Evolutionary conservation across 306 rosid genomes (phyloP).

Genomic region (Acacia confusa): DNA sequence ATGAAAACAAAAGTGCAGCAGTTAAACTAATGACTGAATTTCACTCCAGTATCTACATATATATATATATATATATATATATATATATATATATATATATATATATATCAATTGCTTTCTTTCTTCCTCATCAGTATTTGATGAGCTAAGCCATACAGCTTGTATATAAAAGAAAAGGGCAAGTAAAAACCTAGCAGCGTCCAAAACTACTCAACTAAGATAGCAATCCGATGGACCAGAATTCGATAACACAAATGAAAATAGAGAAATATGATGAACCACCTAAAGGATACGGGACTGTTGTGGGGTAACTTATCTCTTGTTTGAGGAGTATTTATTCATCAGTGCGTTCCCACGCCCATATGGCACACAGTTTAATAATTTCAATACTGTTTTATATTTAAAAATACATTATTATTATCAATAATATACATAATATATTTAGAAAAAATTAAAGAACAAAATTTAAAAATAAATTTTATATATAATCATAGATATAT

Average conservation of each 20-base stretch:
- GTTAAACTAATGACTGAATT: not conserved
- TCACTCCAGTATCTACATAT: too few relatives aligned
- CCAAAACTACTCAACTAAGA: not conserved
- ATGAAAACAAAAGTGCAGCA: not conserved
- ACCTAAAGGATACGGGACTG: slow-evolving; percentile 71
- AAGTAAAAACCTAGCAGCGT: slow-evolving; percentile 37
- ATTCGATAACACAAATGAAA: not conserved
- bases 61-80: too few relatives aligned
- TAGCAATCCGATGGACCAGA: not conserved
- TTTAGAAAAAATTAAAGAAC: not conserved
- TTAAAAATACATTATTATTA: too few relatives aligned
- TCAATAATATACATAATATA: too few relatives aligned
- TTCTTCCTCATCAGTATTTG: not conserved
- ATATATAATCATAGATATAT: too few relatives aligned
- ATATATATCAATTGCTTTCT: not conserved
- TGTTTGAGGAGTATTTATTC: too few relatives aligned
- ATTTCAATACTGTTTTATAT: not conserved
- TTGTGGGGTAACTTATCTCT: slow-evolving; percentile 48
- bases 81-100: too few relatives aligned
- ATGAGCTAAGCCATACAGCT: not conserved
- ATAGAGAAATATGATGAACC: not conserved
- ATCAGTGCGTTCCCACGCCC: not conserved
- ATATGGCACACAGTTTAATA: not conserved
- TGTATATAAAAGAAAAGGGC: not conserved
- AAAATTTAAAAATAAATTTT: too few relatives aligned